Evolutionary conservation across 176 grass and related monocot genomes (phyloP), one percentile per base, ranked within the genome.

Genomic region (Rhynchospora tenuis): DNA sequence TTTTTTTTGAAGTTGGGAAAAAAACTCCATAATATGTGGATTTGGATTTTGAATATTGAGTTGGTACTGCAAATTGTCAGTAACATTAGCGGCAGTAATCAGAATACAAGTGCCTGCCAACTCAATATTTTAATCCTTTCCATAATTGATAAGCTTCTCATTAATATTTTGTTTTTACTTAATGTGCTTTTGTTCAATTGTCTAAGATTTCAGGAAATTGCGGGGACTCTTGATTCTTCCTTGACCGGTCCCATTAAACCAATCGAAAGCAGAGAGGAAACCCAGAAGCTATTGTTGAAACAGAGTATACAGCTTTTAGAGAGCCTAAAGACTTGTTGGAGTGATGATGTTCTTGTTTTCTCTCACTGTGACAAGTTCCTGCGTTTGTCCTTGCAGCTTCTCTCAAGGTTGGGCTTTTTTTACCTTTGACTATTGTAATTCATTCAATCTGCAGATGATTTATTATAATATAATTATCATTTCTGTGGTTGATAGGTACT

Each of bases 171-270:
- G 13, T 2, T 29, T 76, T 15, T 31, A 55, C 45, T 74, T 74
- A 31, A 76, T 56, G 46, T 74, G 6, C 6, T 55, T 56, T 54
- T 55, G 48, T 90, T 89, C 67, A 64, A 80, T 83, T 89, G 54
- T 33, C 84, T 87, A 88, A 99, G 96, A 84, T 99, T 99, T 91
- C 96, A 99, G 89, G 96, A 95, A 86, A 95, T 99, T 91, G 96
- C 96, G 68, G 93, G 96, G 83, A 86, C 84, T 80, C 86, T 99
- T 83, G 96, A 99, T 89, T 91, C 93, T 87, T 74, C 77, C 1
- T 86, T 99, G 70, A 92, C 86, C 20, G 62, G 66, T 43, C 74
- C 80, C 42, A 85, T 99, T 90, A 90, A 61, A 55, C 88, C 89
- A 67, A 81, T 86, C 8, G 91, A 88, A 84, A 83, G 69, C 85